Base-by-base conservation (phyloP, 306 rosid genomes). In the Acmispon strigosus region DNA sequence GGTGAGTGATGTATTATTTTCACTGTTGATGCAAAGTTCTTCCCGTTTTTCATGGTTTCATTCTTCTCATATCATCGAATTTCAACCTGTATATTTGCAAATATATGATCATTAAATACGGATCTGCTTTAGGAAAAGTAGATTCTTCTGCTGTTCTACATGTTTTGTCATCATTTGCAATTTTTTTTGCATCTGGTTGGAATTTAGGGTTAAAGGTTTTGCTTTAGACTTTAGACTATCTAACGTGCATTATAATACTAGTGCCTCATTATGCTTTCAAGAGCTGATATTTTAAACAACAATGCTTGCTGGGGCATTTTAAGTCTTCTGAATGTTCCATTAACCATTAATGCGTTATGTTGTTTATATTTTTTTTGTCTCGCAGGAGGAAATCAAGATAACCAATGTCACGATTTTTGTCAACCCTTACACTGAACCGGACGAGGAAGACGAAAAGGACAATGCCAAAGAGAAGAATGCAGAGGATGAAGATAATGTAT, bases 301-400 rank as follows among this genome's bases (percentile, higher is more conserved):
- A 64, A 49, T 36, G 56, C 65, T 44, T 27, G 13, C 43, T 19
- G 55, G 50, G 69, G 52, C 68, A 74, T n/a, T 60, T 70, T 60
- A 53, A 12, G 27, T 67, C 62, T 70, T 24, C 48, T 19, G 39
- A 59, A 44, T 60, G 18, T 44, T 51, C 42, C 55, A 64, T 24
- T 47, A 48, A 70, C 66, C 12, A 50, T 65, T 43, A 44, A 22
- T 66, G 68, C 43, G 60, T 72, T 37, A 72, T 49, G 51, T 60
- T 69, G n/a, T n/a, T 45, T 49, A 47, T 42, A 32, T n/a, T 4
- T 72, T 15, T 53, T 71, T 20, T 62, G 41, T 54, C 65, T 54
- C 77, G 78, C 86, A 95, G 99, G 99, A 95, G 74, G 99, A 95
- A 74, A 89, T 94, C 80, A 91, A 95, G 86, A 91, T 95, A 75